Evolutionary conservation across 345 rosid species (phyloP).

Genomic region (Limnanthes douglasii): DNA sequence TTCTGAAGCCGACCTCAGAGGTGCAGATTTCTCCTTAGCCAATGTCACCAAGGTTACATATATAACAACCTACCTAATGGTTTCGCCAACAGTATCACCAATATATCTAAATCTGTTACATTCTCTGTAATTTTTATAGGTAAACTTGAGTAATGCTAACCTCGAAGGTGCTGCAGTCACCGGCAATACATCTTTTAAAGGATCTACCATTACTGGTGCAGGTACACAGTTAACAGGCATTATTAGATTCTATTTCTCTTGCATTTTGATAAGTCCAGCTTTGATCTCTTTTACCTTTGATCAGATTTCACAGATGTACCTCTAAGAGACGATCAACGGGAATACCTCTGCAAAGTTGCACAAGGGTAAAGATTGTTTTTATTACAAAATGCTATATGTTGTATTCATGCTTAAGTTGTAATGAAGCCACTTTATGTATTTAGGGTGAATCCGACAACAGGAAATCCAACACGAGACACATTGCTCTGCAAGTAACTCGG

Average conservation of each 20-base stretch:
- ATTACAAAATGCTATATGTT: neutral
- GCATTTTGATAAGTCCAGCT: constrained; percentile 1
- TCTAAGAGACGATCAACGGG: constrained; percentile 78
- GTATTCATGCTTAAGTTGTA: neutral
- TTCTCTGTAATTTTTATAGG: constrained; percentile 30
- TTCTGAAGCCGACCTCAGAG: constrained; percentile 82
- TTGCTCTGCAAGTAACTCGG: constrained; percentile 51
- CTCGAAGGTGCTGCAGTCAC: constrained; percentile 87
- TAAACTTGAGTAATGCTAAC: constrained; percentile 71
- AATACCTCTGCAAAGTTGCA: constrained; percentile 72
- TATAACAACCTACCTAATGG: neutral
- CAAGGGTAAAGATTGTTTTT: constrained; percentile 39
- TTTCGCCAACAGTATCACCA: too few species aligned
- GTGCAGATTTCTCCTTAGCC: constrained; percentile 83
- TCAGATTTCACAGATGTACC: constrained; percentile 95
- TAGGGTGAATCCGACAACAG: constrained; percentile 66
- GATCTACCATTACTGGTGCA: constrained; percentile 78
- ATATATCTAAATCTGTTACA: neutral
- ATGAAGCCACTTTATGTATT: neutral
- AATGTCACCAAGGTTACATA: constrained; percentile 65
- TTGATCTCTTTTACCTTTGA: constrained; percentile 3
- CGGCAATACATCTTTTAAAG: constrained; percentile 92
- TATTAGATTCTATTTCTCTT: constrained; percentile 1
- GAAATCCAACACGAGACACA: constrained; percentile 75
- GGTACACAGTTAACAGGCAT: constrained; percentile 20